Conservation (phyloP, 257 asterid genomes). For the Nicotiana benthamiana region DNA sequence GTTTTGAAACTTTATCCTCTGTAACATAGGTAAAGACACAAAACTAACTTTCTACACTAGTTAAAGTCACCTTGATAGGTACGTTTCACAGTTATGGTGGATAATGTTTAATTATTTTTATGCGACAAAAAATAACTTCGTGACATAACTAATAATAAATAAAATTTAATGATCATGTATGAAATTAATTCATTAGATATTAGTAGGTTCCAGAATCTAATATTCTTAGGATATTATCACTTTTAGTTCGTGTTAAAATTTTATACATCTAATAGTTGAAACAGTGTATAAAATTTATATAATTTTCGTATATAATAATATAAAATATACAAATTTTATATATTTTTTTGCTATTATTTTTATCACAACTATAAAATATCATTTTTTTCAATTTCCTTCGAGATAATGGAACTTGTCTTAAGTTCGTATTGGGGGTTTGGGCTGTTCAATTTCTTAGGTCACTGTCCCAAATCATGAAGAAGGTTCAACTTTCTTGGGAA, state of each 20-base stretch:
- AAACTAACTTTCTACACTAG: too few species aligned
- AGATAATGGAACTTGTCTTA: not conserved
- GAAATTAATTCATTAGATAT: not conserved
- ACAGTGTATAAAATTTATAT: too few species aligned
- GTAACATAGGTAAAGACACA: not conserved
- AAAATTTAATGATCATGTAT: not conserved
- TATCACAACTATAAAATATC: too few species aligned
- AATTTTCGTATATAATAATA: too few species aligned
- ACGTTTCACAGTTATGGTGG: not conserved
- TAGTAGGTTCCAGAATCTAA: not conserved
- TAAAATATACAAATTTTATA: too few species aligned
- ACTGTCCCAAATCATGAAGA: not conserved
- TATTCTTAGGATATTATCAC: too few species aligned
- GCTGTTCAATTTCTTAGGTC: not conserved
- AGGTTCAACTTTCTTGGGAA: conserved; percentile 8
- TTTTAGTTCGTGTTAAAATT: too few species aligned
- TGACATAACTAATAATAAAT: not conserved
- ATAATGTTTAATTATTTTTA: not conserved
- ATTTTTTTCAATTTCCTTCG: not conserved
- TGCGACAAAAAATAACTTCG: not conserved
- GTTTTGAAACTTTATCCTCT: not conserved
- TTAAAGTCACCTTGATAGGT: not conserved
- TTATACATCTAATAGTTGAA: too few species aligned
- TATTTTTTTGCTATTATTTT: too few species aligned
- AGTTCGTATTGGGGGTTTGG: not conserved